phyloP scores from a whole-genome alignment of 2,329 filamentous ascomycete species.

The Cadophora gregata region DNA sequence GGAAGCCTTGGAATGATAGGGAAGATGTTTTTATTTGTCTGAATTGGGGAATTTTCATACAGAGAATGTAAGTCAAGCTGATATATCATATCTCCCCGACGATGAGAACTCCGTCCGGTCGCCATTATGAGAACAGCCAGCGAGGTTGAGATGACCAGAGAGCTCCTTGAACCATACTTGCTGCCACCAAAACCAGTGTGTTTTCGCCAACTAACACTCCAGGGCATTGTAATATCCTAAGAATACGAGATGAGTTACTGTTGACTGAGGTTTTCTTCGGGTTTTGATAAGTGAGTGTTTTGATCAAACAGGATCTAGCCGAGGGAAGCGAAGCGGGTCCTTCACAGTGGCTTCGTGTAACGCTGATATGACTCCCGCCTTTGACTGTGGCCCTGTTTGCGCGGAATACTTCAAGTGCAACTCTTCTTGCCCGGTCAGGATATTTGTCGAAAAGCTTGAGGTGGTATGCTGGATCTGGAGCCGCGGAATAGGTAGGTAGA shows the following conservation, averaged over 20 bases:
- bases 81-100: no score
- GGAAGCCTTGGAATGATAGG: neutral
- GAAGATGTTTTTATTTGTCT: neutral
- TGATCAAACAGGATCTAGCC: neutral
- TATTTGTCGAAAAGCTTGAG: neutral
- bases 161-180: no score
- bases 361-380: neutral
- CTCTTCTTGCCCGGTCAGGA: neutral
- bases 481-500: neutral
- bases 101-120: no score
- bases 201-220: neutral
- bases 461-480: neutral
- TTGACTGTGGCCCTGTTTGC: no score
- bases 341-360: neutral
- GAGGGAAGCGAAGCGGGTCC: neutral
- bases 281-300: neutral
- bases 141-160: no score
- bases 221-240: no score
- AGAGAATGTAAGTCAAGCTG: no score
- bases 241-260: conserved; percentile 7
- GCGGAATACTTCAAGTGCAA: neutral
- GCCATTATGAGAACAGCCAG: no score
- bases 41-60: no score
- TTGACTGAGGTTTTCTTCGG: neutral
- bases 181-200: neutral